Conservation (phyloP, 495 filamentous ascomycete species). For the Parathielavia appendiculata region DNA sequence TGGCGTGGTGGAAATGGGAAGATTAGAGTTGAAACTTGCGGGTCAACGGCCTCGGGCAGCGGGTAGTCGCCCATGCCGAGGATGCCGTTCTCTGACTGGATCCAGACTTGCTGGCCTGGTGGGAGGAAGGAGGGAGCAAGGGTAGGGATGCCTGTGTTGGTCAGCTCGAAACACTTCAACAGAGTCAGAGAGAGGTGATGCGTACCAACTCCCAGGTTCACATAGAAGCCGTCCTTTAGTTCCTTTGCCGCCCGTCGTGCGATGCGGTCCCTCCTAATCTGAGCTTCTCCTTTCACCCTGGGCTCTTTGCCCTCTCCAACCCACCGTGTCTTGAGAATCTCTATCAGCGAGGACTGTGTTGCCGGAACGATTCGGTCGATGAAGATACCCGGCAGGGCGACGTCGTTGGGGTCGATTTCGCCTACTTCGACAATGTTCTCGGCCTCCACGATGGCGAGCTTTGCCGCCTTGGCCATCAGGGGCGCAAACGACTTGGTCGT, state of each 20-base stretch:
- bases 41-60: constrained; percentile 47
- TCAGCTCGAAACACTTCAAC: constrained; percentile 4
- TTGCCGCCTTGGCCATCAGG: constrained; percentile 59
- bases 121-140: constrained; percentile 54
- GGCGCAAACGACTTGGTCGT: constrained; percentile 56
- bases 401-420: constrained; percentile 51
- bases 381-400: constrained; percentile 60
- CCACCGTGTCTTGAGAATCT: constrained; percentile 48
- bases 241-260: constrained; percentile 57
- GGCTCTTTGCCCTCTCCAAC: constrained; percentile 21
- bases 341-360: constrained; percentile 50
- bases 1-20: background rate
- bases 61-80: constrained; percentile 61
- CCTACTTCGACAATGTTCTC: constrained; percentile 60
- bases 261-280: constrained; percentile 50
- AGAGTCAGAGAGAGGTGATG: background rate
- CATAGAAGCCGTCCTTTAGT: constrained; percentile 59
- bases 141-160: constrained; percentile 49
- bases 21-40: constrained; percentile 27
- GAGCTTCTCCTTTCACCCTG: constrained; percentile 28
- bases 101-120: constrained; percentile 47
- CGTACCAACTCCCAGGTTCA: constrained; percentile 58
- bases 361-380: constrained; percentile 59
- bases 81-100: constrained; percentile 60
- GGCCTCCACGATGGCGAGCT: constrained; percentile 61